Conservation (phyloP, 192 early-diverging fungal species). For the Rhizophagus clarus region DNA sequence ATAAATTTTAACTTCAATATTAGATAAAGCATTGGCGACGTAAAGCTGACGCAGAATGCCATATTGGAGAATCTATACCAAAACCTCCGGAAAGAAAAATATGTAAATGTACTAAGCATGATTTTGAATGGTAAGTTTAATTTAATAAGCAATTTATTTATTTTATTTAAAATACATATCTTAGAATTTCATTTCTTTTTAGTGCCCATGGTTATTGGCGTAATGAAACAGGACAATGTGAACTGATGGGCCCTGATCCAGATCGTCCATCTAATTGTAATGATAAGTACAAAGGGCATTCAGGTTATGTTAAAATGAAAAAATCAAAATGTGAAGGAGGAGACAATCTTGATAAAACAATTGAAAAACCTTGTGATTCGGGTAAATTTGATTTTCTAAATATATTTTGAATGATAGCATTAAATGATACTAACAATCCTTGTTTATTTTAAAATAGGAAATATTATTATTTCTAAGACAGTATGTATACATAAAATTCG, state of each 20-base stretch:
- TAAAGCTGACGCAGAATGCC: constrained; percentile 68
- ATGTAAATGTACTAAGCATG: constrained; percentile 76
- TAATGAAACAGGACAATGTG: constrained; percentile 64
- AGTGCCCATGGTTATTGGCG: constrained; percentile 79
- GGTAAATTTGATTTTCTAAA: neutral
- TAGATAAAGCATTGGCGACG: constrained; percentile 75
- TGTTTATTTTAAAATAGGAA: neutral
- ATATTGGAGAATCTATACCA: constrained; percentile 69
- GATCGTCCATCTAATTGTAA: constrained; percentile 72
- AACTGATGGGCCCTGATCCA: constrained; percentile 71
- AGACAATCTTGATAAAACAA: constrained; percentile 58
- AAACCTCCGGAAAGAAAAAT: constrained; percentile 46
- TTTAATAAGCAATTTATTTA: too few relatives aligned
- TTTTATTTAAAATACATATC: neutral
- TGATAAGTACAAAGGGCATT: constrained; percentile 66
- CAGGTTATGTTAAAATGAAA: constrained; percentile 81
- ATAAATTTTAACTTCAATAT: neutral
- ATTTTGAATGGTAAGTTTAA: constrained; percentile 80
- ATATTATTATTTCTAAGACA: neutral
- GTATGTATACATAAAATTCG: neutral
- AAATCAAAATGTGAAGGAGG: constrained; percentile 80
- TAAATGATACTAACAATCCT: neutral
- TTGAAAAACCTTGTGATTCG: constrained; percentile 67
- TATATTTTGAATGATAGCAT: neutral
- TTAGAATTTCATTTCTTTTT: neutral